Conservation (phyloP, 768 basidiomycete species). For the Dacryopinax primogenitus region DNA sequence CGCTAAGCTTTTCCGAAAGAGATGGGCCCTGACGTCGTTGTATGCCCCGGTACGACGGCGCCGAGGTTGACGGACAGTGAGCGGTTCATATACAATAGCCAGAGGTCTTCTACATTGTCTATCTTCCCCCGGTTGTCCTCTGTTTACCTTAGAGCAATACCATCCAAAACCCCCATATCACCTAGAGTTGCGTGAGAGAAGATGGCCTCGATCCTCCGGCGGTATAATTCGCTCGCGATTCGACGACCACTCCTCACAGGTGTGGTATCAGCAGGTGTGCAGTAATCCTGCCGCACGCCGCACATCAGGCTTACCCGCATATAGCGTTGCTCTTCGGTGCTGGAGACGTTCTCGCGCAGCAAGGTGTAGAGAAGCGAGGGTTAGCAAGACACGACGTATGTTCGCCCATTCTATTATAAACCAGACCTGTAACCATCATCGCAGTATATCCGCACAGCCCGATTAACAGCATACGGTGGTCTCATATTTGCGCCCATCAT, state of each 20-base stretch:
- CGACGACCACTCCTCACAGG: not conserved
- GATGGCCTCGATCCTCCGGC: not conserved
- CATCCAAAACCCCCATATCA: too few species aligned
- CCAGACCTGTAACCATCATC: not conserved
- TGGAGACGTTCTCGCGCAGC: slow-evolving; percentile 77
- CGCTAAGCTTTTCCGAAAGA: not conserved
- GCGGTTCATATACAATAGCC: too few species aligned
- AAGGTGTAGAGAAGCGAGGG: slow-evolving; percentile 61
- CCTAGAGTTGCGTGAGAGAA: too few species aligned
- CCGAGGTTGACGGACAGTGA: not conserved
- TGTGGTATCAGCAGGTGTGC: not conserved
- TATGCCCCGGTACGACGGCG: not conserved
- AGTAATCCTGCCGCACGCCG: not conserved
- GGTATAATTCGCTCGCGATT: not conserved
- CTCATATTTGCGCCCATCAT: slow-evolving; percentile 64
- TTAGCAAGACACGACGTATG: slow-evolving; percentile 47
- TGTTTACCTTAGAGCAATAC: too few species aligned
- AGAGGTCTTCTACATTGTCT: too few species aligned
- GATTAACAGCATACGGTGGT: slow-evolving; percentile 66
- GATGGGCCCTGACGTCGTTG: not conserved
- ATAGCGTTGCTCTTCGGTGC: slow-evolving; percentile 41
- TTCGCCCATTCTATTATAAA: too few species aligned
- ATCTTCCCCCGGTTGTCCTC: too few species aligned
- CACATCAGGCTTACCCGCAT: not conserved
- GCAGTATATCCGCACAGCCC: slow-evolving; percentile 47